Evolutionary conservation across 768 basidiomycete genomes (phyloP).

Genomic region (Tylopilus felleus): DNA sequence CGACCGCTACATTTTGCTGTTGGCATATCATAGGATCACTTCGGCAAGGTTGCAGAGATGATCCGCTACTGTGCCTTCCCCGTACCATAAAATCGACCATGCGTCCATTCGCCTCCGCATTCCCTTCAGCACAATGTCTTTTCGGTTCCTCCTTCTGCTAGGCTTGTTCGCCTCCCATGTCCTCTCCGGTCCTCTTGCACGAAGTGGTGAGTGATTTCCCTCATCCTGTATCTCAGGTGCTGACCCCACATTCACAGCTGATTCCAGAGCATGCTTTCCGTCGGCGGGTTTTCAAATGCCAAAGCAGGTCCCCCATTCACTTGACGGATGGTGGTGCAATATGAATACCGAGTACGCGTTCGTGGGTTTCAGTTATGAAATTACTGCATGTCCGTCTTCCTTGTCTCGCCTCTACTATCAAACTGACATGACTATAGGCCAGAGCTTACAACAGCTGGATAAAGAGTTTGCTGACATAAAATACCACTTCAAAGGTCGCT

Average conservation of each 20-base stretch:
- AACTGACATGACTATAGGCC: conserved; percentile 41
- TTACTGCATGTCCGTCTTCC: conserved; percentile 51
- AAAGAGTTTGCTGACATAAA: conserved; percentile 61
- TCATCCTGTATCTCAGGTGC: not conserved
- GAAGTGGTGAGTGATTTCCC: conserved; percentile 2
- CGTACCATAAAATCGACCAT: conserved; percentile 6
- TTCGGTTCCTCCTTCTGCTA: not conserved
- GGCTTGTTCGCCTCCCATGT: conserved; percentile 9
- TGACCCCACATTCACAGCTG: not conserved
- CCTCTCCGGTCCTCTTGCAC: conserved; percentile 13
- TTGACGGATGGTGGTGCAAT: conserved; percentile 64
- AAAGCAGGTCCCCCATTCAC: conserved; percentile 38
- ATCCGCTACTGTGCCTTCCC: not conserved
- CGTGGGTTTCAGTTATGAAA: conserved; percentile 74
- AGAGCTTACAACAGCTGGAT: conserved; percentile 47
- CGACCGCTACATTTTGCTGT: not conserved
- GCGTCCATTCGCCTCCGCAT: not conserved
- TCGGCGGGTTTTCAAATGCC: conserved; percentile 55
- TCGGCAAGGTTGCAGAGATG: no score
- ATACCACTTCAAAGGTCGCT: conserved; percentile 56
- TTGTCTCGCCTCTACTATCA: not conserved
- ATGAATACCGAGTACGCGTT: conserved; percentile 66
- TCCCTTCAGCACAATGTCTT: conserved; percentile 6
- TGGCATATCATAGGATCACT: not conserved
- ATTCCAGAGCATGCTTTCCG: conserved; percentile 34